phyloP scores from a whole-genome alignment of 495 filamentous ascomycete species.

The Monascus purpureus region DNA sequence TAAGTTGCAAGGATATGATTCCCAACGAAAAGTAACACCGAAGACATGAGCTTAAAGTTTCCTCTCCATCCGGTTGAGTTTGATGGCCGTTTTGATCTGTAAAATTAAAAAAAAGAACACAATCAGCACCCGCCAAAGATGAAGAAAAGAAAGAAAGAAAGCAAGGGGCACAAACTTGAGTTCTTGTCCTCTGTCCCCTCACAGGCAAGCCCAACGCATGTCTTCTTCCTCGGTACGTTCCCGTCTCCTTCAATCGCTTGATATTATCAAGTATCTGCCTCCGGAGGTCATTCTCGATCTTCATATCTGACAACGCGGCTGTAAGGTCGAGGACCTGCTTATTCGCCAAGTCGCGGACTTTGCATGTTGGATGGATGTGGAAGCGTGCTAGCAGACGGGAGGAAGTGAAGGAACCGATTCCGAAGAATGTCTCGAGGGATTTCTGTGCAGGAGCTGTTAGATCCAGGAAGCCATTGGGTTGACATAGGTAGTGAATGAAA shows the following conservation, averaged over 20 bases:
- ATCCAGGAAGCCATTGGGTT: too few relatives aligned
- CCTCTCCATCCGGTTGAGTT: conserved; percentile 68
- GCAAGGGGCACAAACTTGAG: conserved; percentile 40
- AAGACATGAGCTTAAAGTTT: conserved; percentile 36
- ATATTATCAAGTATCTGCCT: conserved; percentile 72
- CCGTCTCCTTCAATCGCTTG: conserved; percentile 74
- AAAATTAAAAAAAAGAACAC: conserved; percentile 3
- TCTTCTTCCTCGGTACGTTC: conserved; percentile 73
- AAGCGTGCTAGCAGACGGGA: conserved; percentile 69
- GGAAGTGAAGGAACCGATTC: conserved; percentile 59
- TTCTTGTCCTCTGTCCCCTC: conserved; percentile 74
- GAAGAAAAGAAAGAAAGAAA: conserved; percentile 4
- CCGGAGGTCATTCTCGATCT: conserved; percentile 79
- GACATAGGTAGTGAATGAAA: too few relatives aligned
- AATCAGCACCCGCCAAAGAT: conserved; percentile 2
- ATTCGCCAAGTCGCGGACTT: conserved; percentile 53
- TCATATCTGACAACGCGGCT: conserved; percentile 81
- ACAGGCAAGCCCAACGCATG: conserved; percentile 85
- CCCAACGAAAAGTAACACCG: neutral
- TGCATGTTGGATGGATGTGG: conserved; percentile 69
- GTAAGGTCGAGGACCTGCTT: conserved; percentile 65
- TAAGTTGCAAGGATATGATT: too few relatives aligned
- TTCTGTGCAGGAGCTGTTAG: conserved; percentile 39
- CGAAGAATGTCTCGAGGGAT: conserved; percentile 81
- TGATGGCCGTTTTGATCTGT: conserved; percentile 60